These are phyloP conservation scores for Aspergillus vadensis DNA, from an alignment of 2,329 filamentous ascomycete species.

Conservation along the genomic window DNA sequence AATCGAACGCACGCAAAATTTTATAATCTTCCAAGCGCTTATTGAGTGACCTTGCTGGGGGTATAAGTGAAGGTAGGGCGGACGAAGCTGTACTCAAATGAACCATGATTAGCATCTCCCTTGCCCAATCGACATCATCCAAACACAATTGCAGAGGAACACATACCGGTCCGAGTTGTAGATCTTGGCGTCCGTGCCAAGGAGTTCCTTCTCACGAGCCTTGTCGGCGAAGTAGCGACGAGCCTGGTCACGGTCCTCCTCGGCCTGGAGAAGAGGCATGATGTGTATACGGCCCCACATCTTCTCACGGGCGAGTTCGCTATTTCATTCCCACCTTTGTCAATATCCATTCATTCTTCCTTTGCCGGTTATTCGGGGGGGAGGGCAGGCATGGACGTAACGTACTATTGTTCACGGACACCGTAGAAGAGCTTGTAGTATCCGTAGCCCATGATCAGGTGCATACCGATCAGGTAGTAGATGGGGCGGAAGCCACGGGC, in stretches of 20 bases:
- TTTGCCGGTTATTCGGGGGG: too few relatives aligned
- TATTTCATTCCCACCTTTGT: constrained; percentile 39
- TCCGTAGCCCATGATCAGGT: constrained; percentile 79
- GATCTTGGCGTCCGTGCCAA: constrained; percentile 79
- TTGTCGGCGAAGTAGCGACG: constrained; percentile 82
- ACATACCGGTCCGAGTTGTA: constrained; percentile 86
- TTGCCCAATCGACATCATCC: neutral
- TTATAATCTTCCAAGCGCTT: constrained; percentile 30
- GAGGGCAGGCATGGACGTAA: too few relatives aligned
- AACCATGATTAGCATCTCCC: constrained; percentile 10
- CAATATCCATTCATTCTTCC: neutral
- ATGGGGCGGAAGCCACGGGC: constrained; percentile 85
- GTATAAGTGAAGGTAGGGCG: constrained; percentile 76
- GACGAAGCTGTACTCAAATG: constrained; percentile 64
- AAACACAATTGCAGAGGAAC: neutral
- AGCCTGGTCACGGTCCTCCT: constrained; percentile 94
- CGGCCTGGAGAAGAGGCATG: constrained; percentile 89
- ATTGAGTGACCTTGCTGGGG: constrained; percentile 65
- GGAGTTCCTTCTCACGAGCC: constrained; percentile 83
- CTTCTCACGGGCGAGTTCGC: constrained; percentile 93
- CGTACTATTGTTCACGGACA: constrained; percentile 88
- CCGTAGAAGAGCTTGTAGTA: constrained; percentile 85
- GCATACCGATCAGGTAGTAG: constrained; percentile 74
- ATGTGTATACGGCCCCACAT: constrained; percentile 97
- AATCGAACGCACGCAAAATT: constrained; percentile 12